Evolutionary conservation across 2,329 filamentous ascomycete genomes (phyloP).

Genomic region (Rachicladosporium sp.): DNA sequence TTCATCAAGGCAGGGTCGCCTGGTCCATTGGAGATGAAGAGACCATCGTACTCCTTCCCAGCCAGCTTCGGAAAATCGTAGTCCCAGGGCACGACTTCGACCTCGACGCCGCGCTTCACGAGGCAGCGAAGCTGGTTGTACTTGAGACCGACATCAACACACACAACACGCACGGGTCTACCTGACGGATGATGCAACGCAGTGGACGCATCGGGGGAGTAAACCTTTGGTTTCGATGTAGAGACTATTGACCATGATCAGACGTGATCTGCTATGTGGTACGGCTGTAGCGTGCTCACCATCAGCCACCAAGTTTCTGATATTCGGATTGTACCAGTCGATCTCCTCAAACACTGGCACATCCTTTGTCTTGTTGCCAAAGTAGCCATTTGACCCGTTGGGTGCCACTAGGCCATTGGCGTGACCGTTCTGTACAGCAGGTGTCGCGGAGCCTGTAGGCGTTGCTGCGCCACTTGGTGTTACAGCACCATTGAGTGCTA

Average conservation of each 20-base stretch:
- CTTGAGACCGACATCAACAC: conserved; percentile 94
- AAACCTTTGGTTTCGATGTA: conserved; percentile 73
- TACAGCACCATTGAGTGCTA: conserved; percentile 28
- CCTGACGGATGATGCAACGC: conserved; percentile 80
- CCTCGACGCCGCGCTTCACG: conserved; percentile 80
- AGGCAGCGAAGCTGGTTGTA: conserved; percentile 96
- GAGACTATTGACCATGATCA: conserved; percentile 53
- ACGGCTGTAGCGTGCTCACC: conserved; percentile 47
- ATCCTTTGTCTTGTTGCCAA: conserved; percentile 18
- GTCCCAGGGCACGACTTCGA: conserved; percentile 91
- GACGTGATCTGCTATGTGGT: conserved; percentile 1
- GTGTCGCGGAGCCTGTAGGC: conserved; percentile 19
- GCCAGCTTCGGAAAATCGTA: conserved; percentile 72
- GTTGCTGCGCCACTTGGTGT: conserved; percentile 16
- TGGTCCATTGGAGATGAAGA: conserved; percentile 96
- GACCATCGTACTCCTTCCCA: conserved; percentile 79
- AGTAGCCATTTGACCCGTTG: conserved; percentile 23
- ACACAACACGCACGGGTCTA: conserved; percentile 73
- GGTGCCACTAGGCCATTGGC: conserved; percentile 21
- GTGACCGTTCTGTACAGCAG: conserved; percentile 21
- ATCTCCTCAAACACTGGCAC: conserved; percentile 55
- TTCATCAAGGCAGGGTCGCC: conserved; percentile 85
- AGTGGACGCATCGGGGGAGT: conserved; percentile 58
- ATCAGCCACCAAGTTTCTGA: conserved; percentile 83
- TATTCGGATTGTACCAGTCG: conserved; percentile 86